Conservation (phyloP, 441 rosid genomes). For the Pelargonium citronellum region DNA sequence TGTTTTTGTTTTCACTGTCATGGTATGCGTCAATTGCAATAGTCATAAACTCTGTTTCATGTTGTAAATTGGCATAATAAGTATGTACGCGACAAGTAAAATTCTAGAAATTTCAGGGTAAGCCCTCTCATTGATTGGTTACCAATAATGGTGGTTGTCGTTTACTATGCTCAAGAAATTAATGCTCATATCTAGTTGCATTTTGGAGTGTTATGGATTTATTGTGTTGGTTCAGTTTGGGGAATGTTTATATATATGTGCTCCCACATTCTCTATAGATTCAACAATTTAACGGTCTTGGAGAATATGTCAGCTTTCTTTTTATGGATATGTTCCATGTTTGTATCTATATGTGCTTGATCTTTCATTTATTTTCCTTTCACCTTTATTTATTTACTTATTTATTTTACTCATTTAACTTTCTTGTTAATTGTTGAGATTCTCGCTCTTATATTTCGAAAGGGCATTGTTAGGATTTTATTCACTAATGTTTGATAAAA, state of each 20-base stretch:
- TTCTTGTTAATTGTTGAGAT: background rate
- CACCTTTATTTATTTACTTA: background rate
- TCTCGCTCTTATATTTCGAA: background rate
- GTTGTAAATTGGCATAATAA: background rate
- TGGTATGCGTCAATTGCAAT: background rate
- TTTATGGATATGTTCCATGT: background rate
- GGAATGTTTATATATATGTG: background rate
- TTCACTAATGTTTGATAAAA: background rate
- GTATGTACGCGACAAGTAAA: background rate
- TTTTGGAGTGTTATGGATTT: background rate
- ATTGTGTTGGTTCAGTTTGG: background rate
- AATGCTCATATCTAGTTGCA: background rate
- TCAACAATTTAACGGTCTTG: background rate
- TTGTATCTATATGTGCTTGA: background rate
- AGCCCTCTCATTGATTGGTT: background rate
- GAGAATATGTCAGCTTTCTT: background rate
- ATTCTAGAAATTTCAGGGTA: background rate
- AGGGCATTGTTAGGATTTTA: background rate
- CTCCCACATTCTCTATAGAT: background rate
- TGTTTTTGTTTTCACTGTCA: background rate
- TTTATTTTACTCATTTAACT: background rate
- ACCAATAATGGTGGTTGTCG: background rate
- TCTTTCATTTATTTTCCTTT: slow-evolving; percentile 5
- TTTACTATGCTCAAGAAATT: background rate
- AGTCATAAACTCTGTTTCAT: background rate